Base-by-base conservation (phyloP, 2,329 filamentous ascomycete genomes). In the Ophiostoma fasciatum region DNA sequence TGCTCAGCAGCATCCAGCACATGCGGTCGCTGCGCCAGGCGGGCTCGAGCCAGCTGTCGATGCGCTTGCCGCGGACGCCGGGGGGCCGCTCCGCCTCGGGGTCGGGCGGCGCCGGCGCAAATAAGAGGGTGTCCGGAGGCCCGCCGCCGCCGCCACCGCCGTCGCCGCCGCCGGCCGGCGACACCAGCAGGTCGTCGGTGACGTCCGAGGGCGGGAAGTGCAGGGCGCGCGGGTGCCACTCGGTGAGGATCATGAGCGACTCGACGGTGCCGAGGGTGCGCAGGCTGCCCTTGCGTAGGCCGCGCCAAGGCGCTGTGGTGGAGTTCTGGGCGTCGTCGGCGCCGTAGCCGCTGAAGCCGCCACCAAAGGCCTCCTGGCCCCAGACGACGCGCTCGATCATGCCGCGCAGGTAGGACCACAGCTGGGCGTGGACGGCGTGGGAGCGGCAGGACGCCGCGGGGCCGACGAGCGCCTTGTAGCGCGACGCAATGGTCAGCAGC, bases 1-100 rank as follows among this genome's bases (percentile, higher is more conserved):
- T 92, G 50, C 84, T 92, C 21, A 96, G 68, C 12, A 96, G 64
- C 84, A 94, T 94, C 88, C 88, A 94, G 52, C 83, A 93, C 82
- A 94, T 93, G 37, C 85, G 80, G 50, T 94, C 88, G 45, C 80
- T 84, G 48, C 88, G 71, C 84, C 88, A 94, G 8, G 84, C 88
- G 3, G 90, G 90, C 55, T 98, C 90, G 4, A 96, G 72, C 84
- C 90, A 96, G 53, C 84, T 88, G 51, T 94, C 85, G 44, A 94
- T 90, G 20, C 85, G 68, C 53, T 82, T 78, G 9, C 83, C 84
- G 30, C 84, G 82, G 15, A 84, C 70, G 9, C 83, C 84, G 28
- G 83, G 82, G 14, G 83, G 69, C n/a, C 59, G 59, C 35, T 61
- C 55, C 38, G 56, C 55, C 17, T 49, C 55, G 4, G 53, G 54